Conservation (phyloP, 805 yeast species). For the Suhomyces vadensis region DNA sequence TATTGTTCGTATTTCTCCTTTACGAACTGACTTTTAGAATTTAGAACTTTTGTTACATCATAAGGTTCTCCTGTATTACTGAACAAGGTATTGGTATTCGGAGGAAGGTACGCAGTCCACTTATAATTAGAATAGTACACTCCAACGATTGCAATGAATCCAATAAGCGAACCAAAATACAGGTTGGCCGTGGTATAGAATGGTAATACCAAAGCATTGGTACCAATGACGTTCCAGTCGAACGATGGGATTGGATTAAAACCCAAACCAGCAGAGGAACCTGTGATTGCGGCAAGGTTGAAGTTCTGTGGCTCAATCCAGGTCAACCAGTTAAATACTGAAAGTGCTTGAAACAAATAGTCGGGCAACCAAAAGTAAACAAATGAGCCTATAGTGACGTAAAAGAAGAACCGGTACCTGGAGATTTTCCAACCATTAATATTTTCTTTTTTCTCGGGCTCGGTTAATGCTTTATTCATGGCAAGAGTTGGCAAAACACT, state of each 20-base stretch:
- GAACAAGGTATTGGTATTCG: conserved; percentile 19
- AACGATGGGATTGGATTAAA: conserved; percentile 55
- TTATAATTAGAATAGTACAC: conserved; percentile 21
- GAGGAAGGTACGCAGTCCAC: conserved; percentile 21
- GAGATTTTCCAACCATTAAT: conserved; percentile 27
- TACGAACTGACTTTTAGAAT: conserved; percentile 15
- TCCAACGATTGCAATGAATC: conserved; percentile 17
- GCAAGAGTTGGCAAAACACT: conserved; percentile 44
- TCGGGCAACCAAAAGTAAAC: conserved; percentile 48
- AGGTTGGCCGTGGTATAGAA: conserved; percentile 30
- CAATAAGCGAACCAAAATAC: conserved; percentile 17
- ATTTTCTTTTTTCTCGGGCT: conserved; percentile 24
- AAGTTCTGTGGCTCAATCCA: conserved; percentile 59
- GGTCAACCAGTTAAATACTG: conserved; percentile 54
- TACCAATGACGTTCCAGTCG: conserved; percentile 49
- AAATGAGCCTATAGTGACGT: conserved; percentile 30
- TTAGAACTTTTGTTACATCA: conserved; percentile 15
- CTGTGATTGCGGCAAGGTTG: conserved; percentile 50
- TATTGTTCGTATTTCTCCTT: conserved; percentile 13
- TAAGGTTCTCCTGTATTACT: conserved; percentile 22
- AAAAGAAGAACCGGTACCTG: conserved; percentile 31
- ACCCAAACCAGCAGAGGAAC: conserved; percentile 48
- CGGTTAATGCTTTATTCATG: conserved; percentile 49
- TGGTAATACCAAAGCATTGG: conserved; percentile 43
- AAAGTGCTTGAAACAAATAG: conserved; percentile 42